These are phyloP conservation scores for Rhizopus arrhizus DNA, from an alignment of 371 early-diverging fungal genomes.

Conservation along the genomic window DNA sequence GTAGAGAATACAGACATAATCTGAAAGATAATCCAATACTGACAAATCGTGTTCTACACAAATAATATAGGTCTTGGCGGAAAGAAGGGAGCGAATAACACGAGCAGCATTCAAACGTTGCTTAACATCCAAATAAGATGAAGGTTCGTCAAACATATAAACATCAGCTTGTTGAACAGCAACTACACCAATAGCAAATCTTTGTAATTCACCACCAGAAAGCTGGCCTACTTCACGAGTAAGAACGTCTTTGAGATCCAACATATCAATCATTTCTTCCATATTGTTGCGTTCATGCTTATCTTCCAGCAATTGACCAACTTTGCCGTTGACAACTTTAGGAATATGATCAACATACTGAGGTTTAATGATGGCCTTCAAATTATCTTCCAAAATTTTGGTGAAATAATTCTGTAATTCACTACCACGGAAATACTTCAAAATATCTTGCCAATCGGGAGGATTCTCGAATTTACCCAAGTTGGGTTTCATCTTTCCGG, in stretches of 20 bases:
- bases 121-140: conserved; percentile 99
- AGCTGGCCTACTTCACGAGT: conserved; percentile 89
- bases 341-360: conserved; percentile 99
- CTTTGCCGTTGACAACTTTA: conserved; percentile 84
- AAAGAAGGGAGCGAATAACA: conserved; percentile 89
- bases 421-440: conserved; percentile 97
- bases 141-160: conserved; percentile 99
- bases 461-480: conserved; percentile 88
- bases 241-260: conserved; percentile 88
- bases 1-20: conserved; percentile 99
- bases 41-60: conserved; percentile 99
- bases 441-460: conserved; percentile 97
- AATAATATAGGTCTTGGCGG: conserved; percentile 85
- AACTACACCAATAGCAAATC: conserved; percentile 96
- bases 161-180: conserved; percentile 92
- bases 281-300: conserved; percentile 79
- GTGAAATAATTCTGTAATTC: conserved; percentile 99
- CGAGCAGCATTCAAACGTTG: conserved; percentile 98
- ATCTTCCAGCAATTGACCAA: conserved; percentile 73
- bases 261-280: conserved; percentile 72
- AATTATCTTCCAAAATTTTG: conserved; percentile 95
- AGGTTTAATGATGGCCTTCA: conserved; percentile 95
- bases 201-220: conserved; percentile 99
- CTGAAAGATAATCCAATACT: conserved; percentile 98
- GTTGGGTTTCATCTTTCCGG: conserved; percentile 98